phyloP scores from a whole-genome alignment of 305 asterid genomes.

The Petunia hybrid region DNA sequence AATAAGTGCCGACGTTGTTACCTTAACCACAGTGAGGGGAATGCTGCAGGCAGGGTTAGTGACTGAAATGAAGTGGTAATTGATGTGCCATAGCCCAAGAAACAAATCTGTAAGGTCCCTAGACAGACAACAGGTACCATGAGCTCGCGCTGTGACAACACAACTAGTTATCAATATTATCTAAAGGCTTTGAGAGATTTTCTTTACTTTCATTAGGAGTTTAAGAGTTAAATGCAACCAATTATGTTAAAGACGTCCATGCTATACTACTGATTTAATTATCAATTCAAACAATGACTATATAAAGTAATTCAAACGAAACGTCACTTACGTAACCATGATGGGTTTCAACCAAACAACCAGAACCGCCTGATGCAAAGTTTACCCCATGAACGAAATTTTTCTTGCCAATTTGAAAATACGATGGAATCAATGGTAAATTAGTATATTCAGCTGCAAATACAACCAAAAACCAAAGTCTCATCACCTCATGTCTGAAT shows the following conservation, averaged over 20 bases:
- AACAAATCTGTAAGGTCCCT: too few relatives aligned
- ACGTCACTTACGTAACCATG: not conserved
- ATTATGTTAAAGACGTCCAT: not conserved
- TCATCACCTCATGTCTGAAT: not conserved
- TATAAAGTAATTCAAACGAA: not conserved
- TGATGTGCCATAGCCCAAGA: too few relatives aligned
- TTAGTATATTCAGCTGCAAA: conserved; percentile 27
- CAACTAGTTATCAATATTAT: too few relatives aligned
- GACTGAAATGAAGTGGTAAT: too few relatives aligned
- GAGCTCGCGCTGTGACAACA: too few relatives aligned
- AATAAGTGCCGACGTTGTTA: too few relatives aligned
- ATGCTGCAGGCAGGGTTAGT: too few relatives aligned
- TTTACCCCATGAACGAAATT: conserved; percentile 22
- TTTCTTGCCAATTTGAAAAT: conserved; percentile 20
- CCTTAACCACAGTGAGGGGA: too few relatives aligned
- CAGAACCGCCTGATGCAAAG: conserved; percentile 34
- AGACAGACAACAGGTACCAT: too few relatives aligned
- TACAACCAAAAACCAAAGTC: not conserved
- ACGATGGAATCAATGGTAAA: conserved; percentile 31
- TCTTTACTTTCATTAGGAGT: too few relatives aligned
- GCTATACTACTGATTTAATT: not conserved
- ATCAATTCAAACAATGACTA: not conserved
- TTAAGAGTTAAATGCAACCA: not conserved
- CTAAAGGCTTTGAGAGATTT: too few relatives aligned
- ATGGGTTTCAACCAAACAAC: conserved; percentile 26